A percentile compares a stretch with the other conserved stretches of the same genome.
Evolutionary conservation across 2,329 filamentous ascomycete species (phyloP).

Genomic region (Microascus cirrosus): DNA sequence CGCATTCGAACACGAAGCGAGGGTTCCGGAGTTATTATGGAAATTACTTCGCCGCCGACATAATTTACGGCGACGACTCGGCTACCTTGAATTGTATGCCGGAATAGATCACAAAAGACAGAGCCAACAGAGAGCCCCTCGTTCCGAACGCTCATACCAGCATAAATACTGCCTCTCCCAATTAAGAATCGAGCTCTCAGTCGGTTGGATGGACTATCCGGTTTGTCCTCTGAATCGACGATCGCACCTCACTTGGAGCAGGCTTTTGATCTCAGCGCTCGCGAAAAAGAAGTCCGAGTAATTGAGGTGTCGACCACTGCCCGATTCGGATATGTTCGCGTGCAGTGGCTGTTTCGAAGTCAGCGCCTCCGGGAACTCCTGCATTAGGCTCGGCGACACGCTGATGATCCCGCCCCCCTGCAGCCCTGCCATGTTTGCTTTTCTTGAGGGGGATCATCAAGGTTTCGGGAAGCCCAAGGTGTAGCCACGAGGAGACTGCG

Average conservation of each 20-base stretch:
- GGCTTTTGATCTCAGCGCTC: not conserved
- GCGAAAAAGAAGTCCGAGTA: not conserved
- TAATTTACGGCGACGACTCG: not conserved
- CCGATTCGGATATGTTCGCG: not conserved
- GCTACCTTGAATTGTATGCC: not conserved
- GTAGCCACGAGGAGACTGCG: not conserved
- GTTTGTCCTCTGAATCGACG: not conserved
- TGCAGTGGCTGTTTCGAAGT: not conserved
- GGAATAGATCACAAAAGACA: not conserved
- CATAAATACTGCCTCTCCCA: not conserved
- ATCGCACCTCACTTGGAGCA: not conserved
- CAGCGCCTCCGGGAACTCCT: not conserved
- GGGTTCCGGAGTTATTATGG: not conserved
- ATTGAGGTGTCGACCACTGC: not conserved
- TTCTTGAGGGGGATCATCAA: too few species aligned
- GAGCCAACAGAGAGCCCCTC: not conserved
- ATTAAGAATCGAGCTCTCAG: not conserved
- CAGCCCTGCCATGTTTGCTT: too few species aligned
- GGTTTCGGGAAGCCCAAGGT: too few species aligned
- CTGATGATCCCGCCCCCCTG: too few species aligned
- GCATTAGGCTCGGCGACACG: not conserved
- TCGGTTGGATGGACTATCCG: not conserved
- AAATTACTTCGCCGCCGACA: not conserved
- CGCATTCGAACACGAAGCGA: not conserved
- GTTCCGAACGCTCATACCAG: not conserved